Percentiles rank a stretch among this genome's conserved stretches.
phyloP scores from a whole-genome alignment of 2,329 filamentous ascomycete species.

The Phyllosticta citrichinensis region DNA sequence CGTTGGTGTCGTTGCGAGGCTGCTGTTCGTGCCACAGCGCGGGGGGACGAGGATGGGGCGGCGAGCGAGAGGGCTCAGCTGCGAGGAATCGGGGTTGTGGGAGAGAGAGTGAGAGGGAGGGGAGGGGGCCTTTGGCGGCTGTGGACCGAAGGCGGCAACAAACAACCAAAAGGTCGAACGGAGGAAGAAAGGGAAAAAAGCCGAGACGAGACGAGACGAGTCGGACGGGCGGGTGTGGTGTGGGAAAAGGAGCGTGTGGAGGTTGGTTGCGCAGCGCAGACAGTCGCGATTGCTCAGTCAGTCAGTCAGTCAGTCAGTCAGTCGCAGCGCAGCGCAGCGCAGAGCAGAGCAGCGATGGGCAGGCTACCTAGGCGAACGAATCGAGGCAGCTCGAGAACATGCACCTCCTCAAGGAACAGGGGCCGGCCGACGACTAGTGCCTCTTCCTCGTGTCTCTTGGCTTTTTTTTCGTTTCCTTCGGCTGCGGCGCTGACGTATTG shows the following conservation, averaged over 20 bases:
- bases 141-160: neutral
- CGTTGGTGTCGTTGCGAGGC: conserved; percentile 4
- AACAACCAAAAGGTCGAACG: neutral
- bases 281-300: conserved; percentile 7
- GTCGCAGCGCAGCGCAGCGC: neutral
- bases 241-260: conserved; percentile 10
- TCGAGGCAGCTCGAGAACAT: neutral
- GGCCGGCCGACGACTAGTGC: neutral
- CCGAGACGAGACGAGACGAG: too few relatives aligned
- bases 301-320: neutral
- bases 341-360: neutral
- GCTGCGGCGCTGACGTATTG: neutral
- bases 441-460: neutral
- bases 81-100: neutral
- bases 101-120: neutral
- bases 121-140: neutral
- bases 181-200: neutral
- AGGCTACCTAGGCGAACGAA: neutral
- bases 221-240: neutral
- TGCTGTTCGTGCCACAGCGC: conserved; percentile 8
- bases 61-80: conserved; percentile 1
- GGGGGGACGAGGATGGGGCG: conserved; percentile 4
- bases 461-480: neutral
- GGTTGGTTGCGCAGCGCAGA: conserved; percentile 1
- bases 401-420: neutral